Percentiles rank a stretch among this genome's conserved stretches.
phyloP scores from a whole-genome alignment of 176 grass and related monocot species.

The Eremochloa ophiuroides region DNA sequence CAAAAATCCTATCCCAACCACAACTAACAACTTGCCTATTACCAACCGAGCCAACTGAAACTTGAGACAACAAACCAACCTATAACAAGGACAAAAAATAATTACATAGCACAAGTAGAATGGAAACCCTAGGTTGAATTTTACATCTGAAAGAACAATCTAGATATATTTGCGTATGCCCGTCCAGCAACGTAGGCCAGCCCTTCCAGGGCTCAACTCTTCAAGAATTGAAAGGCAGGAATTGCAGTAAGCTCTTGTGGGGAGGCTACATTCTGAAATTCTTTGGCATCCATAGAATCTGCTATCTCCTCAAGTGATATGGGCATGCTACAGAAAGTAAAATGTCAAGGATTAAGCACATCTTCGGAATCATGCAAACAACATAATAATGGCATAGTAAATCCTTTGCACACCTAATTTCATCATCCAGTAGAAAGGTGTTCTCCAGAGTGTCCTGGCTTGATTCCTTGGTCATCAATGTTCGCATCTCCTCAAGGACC shows the following conservation, averaged over 20 bases:
- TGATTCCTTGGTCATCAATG: conserved; percentile 51
- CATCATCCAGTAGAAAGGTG: conserved; percentile 79
- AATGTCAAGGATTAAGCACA: conserved; percentile 10
- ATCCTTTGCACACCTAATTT: conserved; percentile 43
- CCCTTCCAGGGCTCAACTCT: conserved; percentile 34
- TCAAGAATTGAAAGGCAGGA: conserved; percentile 64
- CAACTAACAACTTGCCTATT: neutral
- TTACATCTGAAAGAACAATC: conserved; percentile 23
- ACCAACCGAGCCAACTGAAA: conserved; percentile 29
- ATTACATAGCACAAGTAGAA: conserved; percentile 34
- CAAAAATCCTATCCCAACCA: neutral
- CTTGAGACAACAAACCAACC: conserved; percentile 6
- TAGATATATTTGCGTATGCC: neutral
- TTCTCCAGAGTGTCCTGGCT: conserved; percentile 36
- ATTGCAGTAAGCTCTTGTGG: conserved; percentile 59
- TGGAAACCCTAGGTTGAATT: conserved; percentile 35
- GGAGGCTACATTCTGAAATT: conserved; percentile 52
- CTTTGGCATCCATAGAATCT: conserved; percentile 60
- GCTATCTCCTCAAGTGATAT: conserved; percentile 75
- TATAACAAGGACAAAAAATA: conserved; percentile 31
- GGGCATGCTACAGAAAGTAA: conserved; percentile 61
- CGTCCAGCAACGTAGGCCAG: neutral
- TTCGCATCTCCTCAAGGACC: conserved; percentile 75
- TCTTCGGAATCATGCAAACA: neutral
- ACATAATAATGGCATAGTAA: neutral